Evolutionary conservation across 2,329 filamentous ascomycete species (phyloP).

Genomic region (Lasiodiplodia sp.): DNA sequence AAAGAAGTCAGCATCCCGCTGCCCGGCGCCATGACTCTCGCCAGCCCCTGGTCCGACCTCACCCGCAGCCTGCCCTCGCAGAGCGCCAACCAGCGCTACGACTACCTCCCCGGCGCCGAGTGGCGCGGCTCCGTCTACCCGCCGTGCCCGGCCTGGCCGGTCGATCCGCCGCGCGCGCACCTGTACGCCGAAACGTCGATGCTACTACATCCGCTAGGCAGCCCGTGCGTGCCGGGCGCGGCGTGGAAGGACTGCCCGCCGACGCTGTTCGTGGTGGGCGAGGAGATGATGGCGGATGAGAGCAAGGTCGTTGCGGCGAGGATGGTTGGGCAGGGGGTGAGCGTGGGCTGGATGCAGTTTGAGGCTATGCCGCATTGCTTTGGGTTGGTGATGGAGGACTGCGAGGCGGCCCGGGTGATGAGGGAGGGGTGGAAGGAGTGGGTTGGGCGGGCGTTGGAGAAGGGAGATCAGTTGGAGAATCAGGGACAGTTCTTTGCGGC

Average conservation of each 20-base stretch:
- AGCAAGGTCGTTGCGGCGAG: conserved; percentile 65
- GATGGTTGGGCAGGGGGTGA: conserved; percentile 64
- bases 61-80: conserved; percentile 68
- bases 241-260: conserved; percentile 71
- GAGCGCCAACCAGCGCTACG: conserved; percentile 61
- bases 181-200: conserved; percentile 55
- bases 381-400: conserved; percentile 47
- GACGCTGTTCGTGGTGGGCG: conserved; percentile 71
- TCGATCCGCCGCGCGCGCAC: conserved; percentile 54
- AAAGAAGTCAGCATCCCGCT: conserved; percentile 65
- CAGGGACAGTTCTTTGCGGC: conserved; percentile 40
- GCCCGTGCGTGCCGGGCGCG: conserved; percentile 58
- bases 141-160: conserved; percentile 59
- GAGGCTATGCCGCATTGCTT: conserved; percentile 83
- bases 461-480: conserved; percentile 31
- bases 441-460: neutral
- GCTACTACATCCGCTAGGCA: conserved; percentile 71
- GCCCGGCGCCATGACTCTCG: conserved; percentile 69
- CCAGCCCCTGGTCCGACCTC: conserved; percentile 76
- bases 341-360: conserved; percentile 73
- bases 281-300: conserved; percentile 77
- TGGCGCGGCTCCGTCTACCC: conserved; percentile 49
- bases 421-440: conserved; percentile 26
- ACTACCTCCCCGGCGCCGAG: conserved; percentile 66
- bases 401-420: conserved; percentile 34